phyloP scores from a whole-genome alignment of 2,329 filamentous ascomycete genomes.

The Sporothrix curviconia region DNA sequence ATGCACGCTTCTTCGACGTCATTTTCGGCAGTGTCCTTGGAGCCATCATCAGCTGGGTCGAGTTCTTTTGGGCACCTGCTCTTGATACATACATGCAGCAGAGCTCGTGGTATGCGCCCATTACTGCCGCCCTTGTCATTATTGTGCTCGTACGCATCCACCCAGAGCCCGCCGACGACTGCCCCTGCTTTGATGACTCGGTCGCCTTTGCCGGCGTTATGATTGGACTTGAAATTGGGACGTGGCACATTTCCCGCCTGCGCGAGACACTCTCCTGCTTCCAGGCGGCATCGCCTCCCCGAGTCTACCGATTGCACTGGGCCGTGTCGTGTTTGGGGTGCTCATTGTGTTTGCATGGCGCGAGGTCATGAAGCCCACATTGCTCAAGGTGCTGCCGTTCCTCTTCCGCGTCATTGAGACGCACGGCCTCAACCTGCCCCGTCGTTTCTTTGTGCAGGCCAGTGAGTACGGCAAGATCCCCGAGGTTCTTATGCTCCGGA shows the following conservation, averaged over 20 bases:
- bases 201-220: slow-evolving; percentile 88
- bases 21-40: slow-evolving; percentile 73
- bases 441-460: slow-evolving; percentile 85
- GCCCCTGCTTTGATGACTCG: slow-evolving; percentile 93
- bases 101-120: slow-evolving; percentile 57
- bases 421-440: slow-evolving; percentile 70
- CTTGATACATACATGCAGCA: slow-evolving; percentile 67
- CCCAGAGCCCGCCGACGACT: slow-evolving; percentile 93
- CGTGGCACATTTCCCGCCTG: slow-evolving; percentile 70
- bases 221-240: slow-evolving; percentile 74
- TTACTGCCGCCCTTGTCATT: slow-evolving; percentile 58
- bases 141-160: slow-evolving; percentile 79
- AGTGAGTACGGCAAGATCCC: slow-evolving; percentile 86
- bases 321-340: slow-evolving; percentile 73
- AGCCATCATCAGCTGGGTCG: slow-evolving; percentile 52
- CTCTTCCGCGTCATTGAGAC: slow-evolving; percentile 81
- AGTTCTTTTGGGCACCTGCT: slow-evolving; percentile 52
- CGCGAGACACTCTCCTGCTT: slow-evolving; percentile 37
- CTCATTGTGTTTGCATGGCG: slow-evolving; percentile 83
- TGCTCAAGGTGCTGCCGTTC: slow-evolving; percentile 73
- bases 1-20: slow-evolving; percentile 97
- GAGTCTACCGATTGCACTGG: slow-evolving; percentile 55
- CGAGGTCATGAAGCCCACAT: slow-evolving; percentile 75
- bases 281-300: slow-evolving; percentile 61
- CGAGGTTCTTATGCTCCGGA: slow-evolving; percentile 55